Conservation (phyloP, 176 grass and related monocot genomes). For the Bothriochloa decipiens region DNA sequence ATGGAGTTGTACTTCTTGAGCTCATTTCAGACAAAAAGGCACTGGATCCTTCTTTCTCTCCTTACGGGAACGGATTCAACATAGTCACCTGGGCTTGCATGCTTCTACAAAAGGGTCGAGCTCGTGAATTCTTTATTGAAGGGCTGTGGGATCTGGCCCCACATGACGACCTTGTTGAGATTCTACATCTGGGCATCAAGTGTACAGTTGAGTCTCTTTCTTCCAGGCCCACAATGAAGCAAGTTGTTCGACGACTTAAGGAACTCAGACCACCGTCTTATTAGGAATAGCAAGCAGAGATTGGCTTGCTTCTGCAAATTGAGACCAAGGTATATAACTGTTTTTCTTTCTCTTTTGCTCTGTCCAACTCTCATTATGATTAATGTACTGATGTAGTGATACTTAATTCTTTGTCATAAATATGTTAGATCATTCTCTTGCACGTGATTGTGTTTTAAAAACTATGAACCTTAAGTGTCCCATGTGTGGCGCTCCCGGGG, state of each 20-base stretch:
- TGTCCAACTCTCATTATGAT: not conserved
- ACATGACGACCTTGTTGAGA: constrained; percentile 91
- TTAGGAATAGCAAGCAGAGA: constrained; percentile 42
- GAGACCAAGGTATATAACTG: constrained; percentile 37
- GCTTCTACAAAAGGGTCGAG: constrained; percentile 82
- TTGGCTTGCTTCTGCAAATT: constrained; percentile 4
- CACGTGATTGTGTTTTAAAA: constrained; percentile 9
- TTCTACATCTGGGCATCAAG: constrained; percentile 88
- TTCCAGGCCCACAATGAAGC: constrained; percentile 93
- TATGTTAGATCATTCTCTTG: not conserved
- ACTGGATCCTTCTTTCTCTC: constrained; percentile 92
- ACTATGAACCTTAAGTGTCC: not conserved
- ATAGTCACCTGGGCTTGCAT: constrained; percentile 96
- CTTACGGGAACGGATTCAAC: constrained; percentile 98
- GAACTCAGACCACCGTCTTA: constrained; percentile 79
- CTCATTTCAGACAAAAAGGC: constrained; percentile 92
- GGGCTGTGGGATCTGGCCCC: constrained; percentile 88
- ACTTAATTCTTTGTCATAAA: not conserved
- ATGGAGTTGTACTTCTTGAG: constrained; percentile 90
- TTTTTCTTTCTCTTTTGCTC: too few relatives aligned
- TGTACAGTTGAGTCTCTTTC: constrained; percentile 88
- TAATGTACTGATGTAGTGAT: not conserved
- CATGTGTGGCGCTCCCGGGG: not conserved
- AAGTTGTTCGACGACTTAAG: constrained; percentile 86
- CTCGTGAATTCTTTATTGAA: constrained; percentile 93